Conservation (phyloP, 306 rosid genomes). For the Cicer bijugum region DNA sequence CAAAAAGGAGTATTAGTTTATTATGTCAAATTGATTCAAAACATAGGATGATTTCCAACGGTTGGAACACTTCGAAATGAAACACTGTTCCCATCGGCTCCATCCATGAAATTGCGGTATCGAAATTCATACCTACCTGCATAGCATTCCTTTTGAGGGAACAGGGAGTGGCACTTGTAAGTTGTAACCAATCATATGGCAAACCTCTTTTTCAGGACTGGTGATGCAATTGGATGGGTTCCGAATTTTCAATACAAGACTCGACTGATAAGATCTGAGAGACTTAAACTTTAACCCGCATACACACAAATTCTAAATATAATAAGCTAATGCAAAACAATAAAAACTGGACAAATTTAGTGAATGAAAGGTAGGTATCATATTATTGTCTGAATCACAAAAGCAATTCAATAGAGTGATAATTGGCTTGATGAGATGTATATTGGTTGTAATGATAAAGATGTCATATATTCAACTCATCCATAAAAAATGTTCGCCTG, state of each 20-base stretch:
- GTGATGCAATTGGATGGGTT: too few relatives aligned
- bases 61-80: conserved; percentile 22
- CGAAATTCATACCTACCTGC: conserved; percentile 55
- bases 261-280: too few relatives aligned
- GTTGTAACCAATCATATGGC: conserved; percentile 35
- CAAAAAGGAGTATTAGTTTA: too few relatives aligned
- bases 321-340: neutral
- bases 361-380: neutral
- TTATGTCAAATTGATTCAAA: too few relatives aligned
- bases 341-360: neutral
- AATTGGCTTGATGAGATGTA: too few relatives aligned
- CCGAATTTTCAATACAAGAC: too few relatives aligned
- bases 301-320: neutral
- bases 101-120: conserved; percentile 62
- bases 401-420: neutral
- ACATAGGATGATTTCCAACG: too few relatives aligned
- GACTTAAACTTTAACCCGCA: too few relatives aligned
- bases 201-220: conserved; percentile 41
- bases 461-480: too few relatives aligned
- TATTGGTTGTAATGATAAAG: too few relatives aligned
- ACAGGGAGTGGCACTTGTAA: conserved; percentile 25
- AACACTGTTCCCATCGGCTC: conserved; percentile 53
- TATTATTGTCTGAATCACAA: neutral
- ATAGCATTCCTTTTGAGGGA: conserved; percentile 47
- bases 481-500: too few relatives aligned